Conservation (phyloP, 2,329 filamentous ascomycete species). For the Rutstroemia sp. region DNA sequence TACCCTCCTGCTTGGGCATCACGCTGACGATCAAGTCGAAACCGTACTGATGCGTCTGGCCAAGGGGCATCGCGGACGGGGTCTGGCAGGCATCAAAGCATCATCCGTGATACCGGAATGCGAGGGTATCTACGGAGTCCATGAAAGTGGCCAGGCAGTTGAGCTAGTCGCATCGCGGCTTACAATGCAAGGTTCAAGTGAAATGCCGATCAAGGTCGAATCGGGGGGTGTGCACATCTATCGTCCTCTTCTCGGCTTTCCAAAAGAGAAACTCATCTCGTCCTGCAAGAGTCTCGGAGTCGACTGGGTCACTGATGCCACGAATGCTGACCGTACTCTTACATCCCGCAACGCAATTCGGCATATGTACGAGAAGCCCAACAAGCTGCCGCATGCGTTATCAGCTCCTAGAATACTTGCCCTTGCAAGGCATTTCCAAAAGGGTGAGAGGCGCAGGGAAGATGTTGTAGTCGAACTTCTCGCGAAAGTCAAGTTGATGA, state of each 20-base stretch:
- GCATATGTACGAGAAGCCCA: constrained; percentile 49
- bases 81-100: constrained; percentile 61
- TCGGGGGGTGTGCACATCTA: constrained; percentile 59
- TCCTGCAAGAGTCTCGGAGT: constrained; percentile 65
- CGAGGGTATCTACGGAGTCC: constrained; percentile 62
- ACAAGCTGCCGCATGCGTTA: constrained; percentile 59
- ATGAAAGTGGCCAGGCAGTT: constrained; percentile 49
- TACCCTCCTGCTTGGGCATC: constrained; percentile 73
- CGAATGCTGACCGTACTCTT: constrained; percentile 69
- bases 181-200: neutral
- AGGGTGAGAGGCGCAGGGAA: constrained; percentile 38
- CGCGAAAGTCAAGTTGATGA: constrained; percentile 34
- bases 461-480: constrained; percentile 48
- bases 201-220: constrained; percentile 33
- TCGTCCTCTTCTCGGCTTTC: constrained; percentile 62
- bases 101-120: constrained; percentile 76
- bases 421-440: constrained; percentile 46
- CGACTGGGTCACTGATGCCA: constrained; percentile 76
- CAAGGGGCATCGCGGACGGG: constrained; percentile 58
- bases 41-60: constrained; percentile 76
- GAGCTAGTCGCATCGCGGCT: neutral
- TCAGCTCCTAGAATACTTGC: constrained; percentile 55
- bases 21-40: constrained; percentile 86
- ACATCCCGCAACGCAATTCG: constrained; percentile 79
- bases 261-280: constrained; percentile 65